phyloP scores from a whole-genome alignment of 2,329 filamentous ascomycete species.

The Emmonsiellopsis sp. region DNA sequence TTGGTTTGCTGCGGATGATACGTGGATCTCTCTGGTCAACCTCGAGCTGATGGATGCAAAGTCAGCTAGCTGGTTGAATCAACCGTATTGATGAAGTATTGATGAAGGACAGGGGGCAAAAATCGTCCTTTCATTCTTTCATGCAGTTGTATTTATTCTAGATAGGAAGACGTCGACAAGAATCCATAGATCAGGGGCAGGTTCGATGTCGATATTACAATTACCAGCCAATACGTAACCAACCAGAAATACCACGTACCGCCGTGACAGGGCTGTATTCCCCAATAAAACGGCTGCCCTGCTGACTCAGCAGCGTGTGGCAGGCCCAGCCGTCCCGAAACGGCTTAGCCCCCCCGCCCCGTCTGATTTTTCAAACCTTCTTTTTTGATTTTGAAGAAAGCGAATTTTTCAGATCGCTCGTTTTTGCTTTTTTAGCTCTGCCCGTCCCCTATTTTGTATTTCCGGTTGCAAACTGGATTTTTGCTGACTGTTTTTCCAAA shows the following conservation, averaged over 20 bases:
- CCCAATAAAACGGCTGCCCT: background rate
- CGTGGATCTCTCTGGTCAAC: no score
- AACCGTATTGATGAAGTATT: no score
- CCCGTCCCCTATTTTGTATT: background rate
- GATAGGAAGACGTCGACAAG: no score
- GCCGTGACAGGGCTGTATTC: background rate
- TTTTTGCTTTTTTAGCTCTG: background rate
- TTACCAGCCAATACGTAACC: no score
- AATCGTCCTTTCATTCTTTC: no score
- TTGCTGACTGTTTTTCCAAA: background rate
- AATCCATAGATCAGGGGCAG: no score
- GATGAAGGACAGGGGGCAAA: no score
- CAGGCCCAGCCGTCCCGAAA: background rate
- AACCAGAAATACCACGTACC: background rate
- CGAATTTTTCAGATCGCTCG: background rate
- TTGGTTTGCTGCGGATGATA: no score
- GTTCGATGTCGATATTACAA: no score
- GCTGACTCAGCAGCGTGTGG: background rate
- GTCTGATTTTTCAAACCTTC: conserved; percentile 1
- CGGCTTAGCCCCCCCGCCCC: background rate
- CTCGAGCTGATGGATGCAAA: no score
- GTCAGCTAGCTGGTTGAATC: no score
- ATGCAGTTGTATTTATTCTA: no score
- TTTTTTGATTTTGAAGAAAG: background rate
- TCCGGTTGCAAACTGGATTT: background rate